Evolutionary conservation across 331 rosid genomes (phyloP).

Genomic region (Acacia pycnantha): DNA sequence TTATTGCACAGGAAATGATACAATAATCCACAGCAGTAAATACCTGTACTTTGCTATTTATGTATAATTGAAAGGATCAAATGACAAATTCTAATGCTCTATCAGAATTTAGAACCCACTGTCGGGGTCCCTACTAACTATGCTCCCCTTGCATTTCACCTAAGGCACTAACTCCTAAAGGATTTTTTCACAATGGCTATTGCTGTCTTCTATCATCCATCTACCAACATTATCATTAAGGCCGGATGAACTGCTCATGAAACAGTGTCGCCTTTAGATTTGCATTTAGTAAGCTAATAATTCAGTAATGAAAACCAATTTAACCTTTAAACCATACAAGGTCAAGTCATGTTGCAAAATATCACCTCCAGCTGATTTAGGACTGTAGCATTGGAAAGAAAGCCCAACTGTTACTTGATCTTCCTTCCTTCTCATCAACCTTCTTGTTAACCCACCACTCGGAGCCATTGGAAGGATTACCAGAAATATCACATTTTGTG

Average conservation of each 20-base stretch:
- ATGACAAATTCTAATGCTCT: constrained; percentile 56
- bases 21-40: constrained; percentile 50
- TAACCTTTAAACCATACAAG: constrained; percentile 34
- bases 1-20: constrained; percentile 63
- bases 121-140: constrained; percentile 60
- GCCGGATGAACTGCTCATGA: constrained; percentile 28
- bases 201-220: constrained; percentile 32
- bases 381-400: constrained; percentile 93
- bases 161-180: constrained; percentile 32
- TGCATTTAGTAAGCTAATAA: constrained; percentile 37
- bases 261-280: constrained; percentile 25
- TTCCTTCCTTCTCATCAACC: constrained; percentile 64
- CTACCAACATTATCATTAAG: constrained; percentile 32
- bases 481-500: constrained; percentile 60
- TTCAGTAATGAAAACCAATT: constrained; percentile 31
- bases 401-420: constrained; percentile 76
- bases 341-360: constrained; percentile 35
- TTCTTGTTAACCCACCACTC: constrained; percentile 87
- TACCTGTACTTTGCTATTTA: constrained; percentile 56
- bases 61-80: constrained; percentile 55
- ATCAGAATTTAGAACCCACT: constrained; percentile 51
- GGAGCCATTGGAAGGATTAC: constrained; percentile 51
- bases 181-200: constrained; percentile 18
- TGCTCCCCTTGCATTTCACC: constrained; percentile 41
- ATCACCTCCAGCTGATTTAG: constrained; percentile 58